Conservation (phyloP, 176 grass and related monocot species). For the Poa annua region DNA sequence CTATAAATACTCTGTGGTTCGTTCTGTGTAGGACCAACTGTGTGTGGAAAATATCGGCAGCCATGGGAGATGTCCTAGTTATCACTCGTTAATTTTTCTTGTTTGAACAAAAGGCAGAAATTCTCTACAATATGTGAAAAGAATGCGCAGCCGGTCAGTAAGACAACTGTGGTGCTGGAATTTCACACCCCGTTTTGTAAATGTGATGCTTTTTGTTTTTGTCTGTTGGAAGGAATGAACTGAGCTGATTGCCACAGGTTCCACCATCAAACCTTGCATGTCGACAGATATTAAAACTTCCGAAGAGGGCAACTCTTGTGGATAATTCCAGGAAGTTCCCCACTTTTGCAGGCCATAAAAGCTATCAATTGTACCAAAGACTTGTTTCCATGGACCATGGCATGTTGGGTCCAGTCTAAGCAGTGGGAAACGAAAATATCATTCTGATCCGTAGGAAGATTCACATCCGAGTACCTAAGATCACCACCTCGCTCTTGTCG, state of each 20-base stretch:
- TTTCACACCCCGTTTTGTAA: not conserved
- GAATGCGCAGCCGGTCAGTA: not conserved
- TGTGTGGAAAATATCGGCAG: conserved; percentile 14
- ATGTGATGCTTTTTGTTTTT: not conserved
- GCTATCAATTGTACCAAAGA: not conserved
- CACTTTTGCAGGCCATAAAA: conserved; percentile 32
- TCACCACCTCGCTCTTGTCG: no score
- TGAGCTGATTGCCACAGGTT: no score
- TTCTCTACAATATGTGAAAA: not conserved
- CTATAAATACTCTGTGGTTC: not conserved
- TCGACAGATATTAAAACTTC: conserved; percentile 3
- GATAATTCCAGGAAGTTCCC: not conserved
- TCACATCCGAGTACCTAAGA: no score
- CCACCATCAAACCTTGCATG: not conserved
- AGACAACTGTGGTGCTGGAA: not conserved
- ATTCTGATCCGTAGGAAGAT: not conserved
- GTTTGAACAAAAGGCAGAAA: not conserved
- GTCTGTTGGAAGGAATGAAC: no score
- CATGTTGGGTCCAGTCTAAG: conserved; percentile 24
- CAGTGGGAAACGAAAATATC: not conserved
- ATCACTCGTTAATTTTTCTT: not conserved
- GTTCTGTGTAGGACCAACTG: not conserved
- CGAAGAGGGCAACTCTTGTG: not conserved
- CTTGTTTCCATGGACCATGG: not conserved
- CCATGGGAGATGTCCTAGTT: not conserved